Evolutionary conservation across 2,329 filamentous ascomycete genomes (phyloP).

Genomic region (Ceratocystis smalleyi): DNA sequence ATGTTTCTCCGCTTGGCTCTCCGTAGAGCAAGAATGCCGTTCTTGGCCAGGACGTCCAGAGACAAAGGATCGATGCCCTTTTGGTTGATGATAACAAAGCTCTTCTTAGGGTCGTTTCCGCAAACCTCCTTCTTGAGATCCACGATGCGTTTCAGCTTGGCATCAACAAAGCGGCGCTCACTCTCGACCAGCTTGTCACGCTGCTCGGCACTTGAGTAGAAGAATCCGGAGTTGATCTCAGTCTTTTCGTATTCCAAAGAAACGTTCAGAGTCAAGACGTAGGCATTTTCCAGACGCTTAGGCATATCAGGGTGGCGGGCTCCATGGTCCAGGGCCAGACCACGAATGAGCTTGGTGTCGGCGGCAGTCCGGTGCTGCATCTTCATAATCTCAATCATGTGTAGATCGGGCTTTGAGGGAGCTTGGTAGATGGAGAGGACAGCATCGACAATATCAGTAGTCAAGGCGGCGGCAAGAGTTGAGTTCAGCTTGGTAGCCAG

Average conservation of each 20-base stretch:
- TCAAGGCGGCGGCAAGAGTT: constrained; percentile 76
- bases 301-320: constrained; percentile 97
- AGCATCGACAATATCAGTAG: constrained; percentile 87
- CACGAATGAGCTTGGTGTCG: constrained; percentile 89
- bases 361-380: constrained; percentile 97
- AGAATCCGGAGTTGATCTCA: constrained; percentile 97
- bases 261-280: constrained; percentile 88
- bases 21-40: constrained; percentile 86
- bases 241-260: constrained; percentile 98
- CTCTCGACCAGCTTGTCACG: constrained; percentile 96
- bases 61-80: constrained; percentile 97
- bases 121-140: constrained; percentile 97
- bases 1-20: constrained; percentile 97
- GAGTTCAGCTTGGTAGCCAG: constrained; percentile 89
- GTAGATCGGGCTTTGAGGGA: constrained; percentile 82
- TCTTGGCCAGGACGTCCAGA: constrained; percentile 91
- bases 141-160: constrained; percentile 93
- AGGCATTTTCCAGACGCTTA: constrained; percentile 87
- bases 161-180: constrained; percentile 86
- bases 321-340: constrained; percentile 85
- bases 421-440: constrained; percentile 87
- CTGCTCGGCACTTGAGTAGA: constrained; percentile 94
- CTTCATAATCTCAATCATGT: constrained; percentile 99
- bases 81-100: constrained; percentile 96
- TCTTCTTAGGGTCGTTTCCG: constrained; percentile 81